A percentile compares a stretch with the other conserved stretches of the same genome.
phyloP scores from a whole-genome alignment of 805 yeast species.

The Torulaspora microellipsoides region DNA sequence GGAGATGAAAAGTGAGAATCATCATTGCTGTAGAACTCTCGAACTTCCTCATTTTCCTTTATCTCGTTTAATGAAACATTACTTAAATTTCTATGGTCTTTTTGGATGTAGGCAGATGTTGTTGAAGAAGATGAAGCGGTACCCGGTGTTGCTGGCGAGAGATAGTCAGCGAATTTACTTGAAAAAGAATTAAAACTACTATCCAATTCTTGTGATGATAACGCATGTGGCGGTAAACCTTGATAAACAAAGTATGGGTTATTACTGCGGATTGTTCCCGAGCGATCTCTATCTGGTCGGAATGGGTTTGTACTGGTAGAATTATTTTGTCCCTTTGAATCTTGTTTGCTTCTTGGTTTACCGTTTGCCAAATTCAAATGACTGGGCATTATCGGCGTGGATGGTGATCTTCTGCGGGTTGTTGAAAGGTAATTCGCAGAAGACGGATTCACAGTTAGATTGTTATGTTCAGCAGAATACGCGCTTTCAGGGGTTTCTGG shows the following conservation, averaged over 20 bases:
- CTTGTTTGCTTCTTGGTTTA: conserved; percentile 7
- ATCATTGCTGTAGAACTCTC: conserved; percentile 14
- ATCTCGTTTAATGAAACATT: conserved; percentile 34
- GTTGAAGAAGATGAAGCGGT: conserved; percentile 12
- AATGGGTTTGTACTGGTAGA: conserved; percentile 16
- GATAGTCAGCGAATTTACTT: conserved; percentile 7
- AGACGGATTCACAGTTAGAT: conserved; percentile 2
- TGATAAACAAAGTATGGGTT: conserved; percentile 55
- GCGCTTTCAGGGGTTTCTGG: background rate
- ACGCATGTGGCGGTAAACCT: conserved; percentile 52
- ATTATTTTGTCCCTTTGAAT: conserved; percentile 6
- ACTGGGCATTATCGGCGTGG: conserved; percentile 23
- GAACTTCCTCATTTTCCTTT: conserved; percentile 32
- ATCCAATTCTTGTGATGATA: conserved; percentile 18
- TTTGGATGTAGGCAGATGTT: conserved; percentile 10
- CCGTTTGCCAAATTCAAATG: conserved; percentile 9
- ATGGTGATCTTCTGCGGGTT: conserved; percentile 22
- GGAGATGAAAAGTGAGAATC: conserved; percentile 1
- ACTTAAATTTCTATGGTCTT: conserved; percentile 21
- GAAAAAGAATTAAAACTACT: conserved; percentile 11
- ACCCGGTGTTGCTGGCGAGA: conserved; percentile 11
- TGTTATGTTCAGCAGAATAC: conserved; percentile 1
- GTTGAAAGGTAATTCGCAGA: conserved; percentile 5
- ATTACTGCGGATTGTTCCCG: conserved; percentile 11
- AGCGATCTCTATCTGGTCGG: conserved; percentile 7